Percentiles rank a stretch among this genome's conserved stretches.
phyloP scores from a whole-genome alignment of 768 basidiomycete genomes.

The Kockovaella imperatae region DNA sequence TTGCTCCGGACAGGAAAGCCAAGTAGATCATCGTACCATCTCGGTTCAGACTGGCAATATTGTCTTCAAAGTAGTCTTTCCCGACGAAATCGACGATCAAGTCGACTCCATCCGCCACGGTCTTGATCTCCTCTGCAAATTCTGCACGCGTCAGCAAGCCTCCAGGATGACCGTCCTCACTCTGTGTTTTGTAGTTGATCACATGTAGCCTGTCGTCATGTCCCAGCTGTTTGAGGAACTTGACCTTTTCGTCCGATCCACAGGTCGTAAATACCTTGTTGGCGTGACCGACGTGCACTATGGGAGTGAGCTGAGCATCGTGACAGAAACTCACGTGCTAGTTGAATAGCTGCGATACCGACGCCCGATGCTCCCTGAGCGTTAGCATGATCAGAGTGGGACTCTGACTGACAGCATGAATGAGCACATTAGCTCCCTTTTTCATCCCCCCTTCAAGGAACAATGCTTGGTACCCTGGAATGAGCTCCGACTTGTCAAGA shows the following conservation, averaged over 20 bases:
- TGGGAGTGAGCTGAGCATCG: slow-evolving; percentile 46
- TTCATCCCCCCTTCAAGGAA: slow-evolving; percentile 63
- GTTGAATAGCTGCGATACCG: slow-evolving; percentile 77
- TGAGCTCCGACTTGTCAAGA: background rate
- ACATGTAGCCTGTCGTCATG: slow-evolving; percentile 48
- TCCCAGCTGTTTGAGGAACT: slow-evolving; percentile 52
- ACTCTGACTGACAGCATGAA: slow-evolving; percentile 61
- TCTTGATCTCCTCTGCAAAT: slow-evolving; percentile 66
- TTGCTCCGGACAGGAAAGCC: slow-evolving; percentile 40
- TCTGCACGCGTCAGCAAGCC: slow-evolving; percentile 42
- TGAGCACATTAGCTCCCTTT: slow-evolving; percentile 63
- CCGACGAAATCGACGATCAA: slow-evolving; percentile 68
- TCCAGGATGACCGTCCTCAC: slow-evolving; percentile 8
- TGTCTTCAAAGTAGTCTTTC: slow-evolving; percentile 36
- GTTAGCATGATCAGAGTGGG: background rate
- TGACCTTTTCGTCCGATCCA: slow-evolving; percentile 72
- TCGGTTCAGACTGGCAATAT: slow-evolving; percentile 30
- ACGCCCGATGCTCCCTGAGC: slow-evolving; percentile 67
- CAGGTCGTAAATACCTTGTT: slow-evolving; percentile 70
- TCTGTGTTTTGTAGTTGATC: slow-evolving; percentile 69
- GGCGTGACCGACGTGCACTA: slow-evolving; percentile 34
- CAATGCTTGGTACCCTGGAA: slow-evolving; percentile 56
- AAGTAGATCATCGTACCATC: slow-evolving; percentile 43
- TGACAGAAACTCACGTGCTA: slow-evolving; percentile 53
- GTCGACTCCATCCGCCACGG: slow-evolving; percentile 63